Evolutionary conservation across 1,284 basidiomycete species (phyloP).

Genomic region (Ceratobasidium sp.): DNA sequence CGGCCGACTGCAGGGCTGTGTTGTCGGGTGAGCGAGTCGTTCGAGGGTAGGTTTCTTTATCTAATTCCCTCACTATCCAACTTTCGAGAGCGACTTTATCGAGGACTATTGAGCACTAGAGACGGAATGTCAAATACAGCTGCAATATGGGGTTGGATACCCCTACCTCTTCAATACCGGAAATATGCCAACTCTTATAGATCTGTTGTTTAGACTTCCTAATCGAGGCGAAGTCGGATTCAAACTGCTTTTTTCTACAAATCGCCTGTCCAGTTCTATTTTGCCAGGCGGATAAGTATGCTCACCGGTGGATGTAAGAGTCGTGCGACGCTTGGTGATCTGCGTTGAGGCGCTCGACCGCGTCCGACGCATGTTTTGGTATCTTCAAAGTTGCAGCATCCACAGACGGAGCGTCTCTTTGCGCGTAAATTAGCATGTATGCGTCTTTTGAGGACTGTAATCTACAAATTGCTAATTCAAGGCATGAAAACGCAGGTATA

Average conservation of each 20-base stretch:
- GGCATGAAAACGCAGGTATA: neutral
- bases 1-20: neutral
- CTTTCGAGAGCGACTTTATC: constrained; percentile 63
- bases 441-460: constrained; percentile 71
- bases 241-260: constrained; percentile 43
- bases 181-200: constrained; percentile 66
- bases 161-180: constrained; percentile 57
- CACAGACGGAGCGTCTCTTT: constrained; percentile 45
- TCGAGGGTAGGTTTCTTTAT: neutral
- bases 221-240: constrained; percentile 44
- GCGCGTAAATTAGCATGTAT: constrained; percentile 90
- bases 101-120: constrained; percentile 63
- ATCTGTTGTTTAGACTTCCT: constrained; percentile 64
- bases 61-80: constrained; percentile 62
- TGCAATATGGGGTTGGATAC: neutral
- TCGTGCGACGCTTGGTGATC: constrained; percentile 60
- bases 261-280: constrained; percentile 49
- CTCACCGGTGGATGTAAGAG: constrained; percentile 59
- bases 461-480: neutral
- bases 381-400: constrained; percentile 49
- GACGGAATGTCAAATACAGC: constrained; percentile 28
- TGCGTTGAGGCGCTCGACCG: constrained; percentile 64
- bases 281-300: constrained; percentile 14
- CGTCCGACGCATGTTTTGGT: constrained; percentile 59
- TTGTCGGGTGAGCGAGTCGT: neutral